A percentile compares a stretch with the other conserved stretches of the same genome.
Evolutionary conservation across 257 asterid genomes (phyloP).

Genomic region (Solanum infundibuliforme): DNA sequence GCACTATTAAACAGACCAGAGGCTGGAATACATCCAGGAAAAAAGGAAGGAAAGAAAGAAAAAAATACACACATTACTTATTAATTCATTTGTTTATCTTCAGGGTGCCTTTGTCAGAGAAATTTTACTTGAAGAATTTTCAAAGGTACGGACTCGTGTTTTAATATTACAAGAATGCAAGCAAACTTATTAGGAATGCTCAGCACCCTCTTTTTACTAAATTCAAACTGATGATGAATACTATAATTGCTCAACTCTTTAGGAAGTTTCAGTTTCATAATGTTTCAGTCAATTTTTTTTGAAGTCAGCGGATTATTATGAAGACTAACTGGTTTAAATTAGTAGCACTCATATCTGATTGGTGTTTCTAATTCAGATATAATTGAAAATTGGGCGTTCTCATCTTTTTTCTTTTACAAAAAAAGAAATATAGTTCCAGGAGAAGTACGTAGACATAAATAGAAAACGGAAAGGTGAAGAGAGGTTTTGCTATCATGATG

Average conservation of each 20-base stretch:
- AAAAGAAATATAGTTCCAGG: background rate
- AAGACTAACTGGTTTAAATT: background rate
- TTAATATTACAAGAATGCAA: background rate
- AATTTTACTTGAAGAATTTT: conserved; percentile 67
- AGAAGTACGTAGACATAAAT: background rate
- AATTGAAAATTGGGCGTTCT: background rate
- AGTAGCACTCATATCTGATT: background rate
- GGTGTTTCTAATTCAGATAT: background rate
- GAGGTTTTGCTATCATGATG: background rate
- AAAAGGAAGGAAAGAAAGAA: background rate
- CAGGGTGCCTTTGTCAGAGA: conserved; percentile 89
- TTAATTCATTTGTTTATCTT: conserved; percentile 3
- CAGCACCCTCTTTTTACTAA: background rate
- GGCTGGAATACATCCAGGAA: background rate
- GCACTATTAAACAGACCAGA: background rate
- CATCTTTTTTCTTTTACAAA: background rate
- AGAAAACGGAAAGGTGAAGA: background rate
- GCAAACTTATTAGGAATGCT: background rate
- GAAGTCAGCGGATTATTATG: background rate
- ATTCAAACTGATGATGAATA: background rate
- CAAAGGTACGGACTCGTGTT: conserved; percentile 45
- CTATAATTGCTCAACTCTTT: background rate
- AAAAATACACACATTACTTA: background rate
- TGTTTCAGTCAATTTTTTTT: background rate
- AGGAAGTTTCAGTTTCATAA: background rate